Evolutionary conservation across 139 green algal species (phyloP).

Genomic region (Trebouxia sp.): DNA sequence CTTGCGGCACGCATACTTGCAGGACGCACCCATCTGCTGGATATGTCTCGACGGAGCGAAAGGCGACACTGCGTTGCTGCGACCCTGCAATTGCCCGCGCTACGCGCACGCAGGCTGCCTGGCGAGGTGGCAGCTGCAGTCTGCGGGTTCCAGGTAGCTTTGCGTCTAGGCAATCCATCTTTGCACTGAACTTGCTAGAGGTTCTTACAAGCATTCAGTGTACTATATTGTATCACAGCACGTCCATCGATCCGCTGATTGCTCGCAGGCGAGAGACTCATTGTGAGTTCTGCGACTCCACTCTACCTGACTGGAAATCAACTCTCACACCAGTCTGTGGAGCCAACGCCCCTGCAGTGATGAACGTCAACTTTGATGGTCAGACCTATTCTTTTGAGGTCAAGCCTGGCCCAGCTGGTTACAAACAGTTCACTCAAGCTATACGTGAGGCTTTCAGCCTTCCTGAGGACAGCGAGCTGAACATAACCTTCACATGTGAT

Average conservation of each 20-base stretch:
- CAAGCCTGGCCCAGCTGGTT: constrained; percentile 69
- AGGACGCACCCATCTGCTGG: constrained; percentile 69
- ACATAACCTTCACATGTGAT: constrained; percentile 94
- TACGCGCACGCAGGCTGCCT: constrained; percentile 69
- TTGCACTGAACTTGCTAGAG: not conserved
- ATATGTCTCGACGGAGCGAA: constrained; percentile 72
- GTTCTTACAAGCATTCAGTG: not conserved
- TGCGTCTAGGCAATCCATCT: too few species aligned
- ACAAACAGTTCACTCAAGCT: constrained; percentile 78
- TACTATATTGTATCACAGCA: not conserved
- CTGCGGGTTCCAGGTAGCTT: constrained; percentile 71
- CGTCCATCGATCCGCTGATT: not conserved
- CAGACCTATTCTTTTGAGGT: constrained; percentile 57
- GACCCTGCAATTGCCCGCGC: constrained; percentile 74
- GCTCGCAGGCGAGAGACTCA: constrained; percentile 73
- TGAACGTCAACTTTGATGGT: constrained; percentile 92
- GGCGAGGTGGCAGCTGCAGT: constrained; percentile 86
- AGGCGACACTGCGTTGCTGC: constrained; percentile 42
- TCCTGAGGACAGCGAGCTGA: constrained; percentile 82
- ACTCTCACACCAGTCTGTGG: constrained; percentile 66
- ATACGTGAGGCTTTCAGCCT: constrained; percentile 83
- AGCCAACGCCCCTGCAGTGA: constrained; percentile 72
- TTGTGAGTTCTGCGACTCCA: constrained; percentile 84
- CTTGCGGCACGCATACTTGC: not conserved
- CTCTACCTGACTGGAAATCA: constrained; percentile 80